A percentile compares a stretch with the other conserved stretches of the same genome.
Evolutionary conservation across 2,329 filamentous ascomycete species (phyloP).

Genomic region (Aureobasidium sp.): DNA sequence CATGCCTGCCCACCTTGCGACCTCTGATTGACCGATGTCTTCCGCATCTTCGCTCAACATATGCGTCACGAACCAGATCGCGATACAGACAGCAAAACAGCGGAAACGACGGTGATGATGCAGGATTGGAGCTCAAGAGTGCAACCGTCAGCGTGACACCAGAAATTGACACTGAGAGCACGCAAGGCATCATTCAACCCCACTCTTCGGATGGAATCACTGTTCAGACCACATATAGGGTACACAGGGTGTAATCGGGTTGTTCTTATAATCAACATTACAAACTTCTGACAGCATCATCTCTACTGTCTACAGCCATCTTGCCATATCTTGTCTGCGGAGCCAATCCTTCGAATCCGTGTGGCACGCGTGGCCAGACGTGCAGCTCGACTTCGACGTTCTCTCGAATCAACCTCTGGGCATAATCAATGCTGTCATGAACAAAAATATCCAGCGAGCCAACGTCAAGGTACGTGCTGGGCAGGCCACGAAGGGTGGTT

Average conservation of each 20-base stretch:
- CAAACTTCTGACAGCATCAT: slow-evolving; percentile 7
- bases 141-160: background rate
- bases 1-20: background rate
- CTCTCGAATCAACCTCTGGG: slow-evolving; percentile 33
- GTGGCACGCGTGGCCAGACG: slow-evolving; percentile 38
- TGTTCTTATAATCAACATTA: background rate
- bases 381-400: slow-evolving; percentile 40
- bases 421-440: slow-evolving; percentile 37
- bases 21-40: background rate
- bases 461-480: slow-evolving; percentile 40
- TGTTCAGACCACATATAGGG: background rate
- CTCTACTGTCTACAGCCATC: slow-evolving; percentile 3
- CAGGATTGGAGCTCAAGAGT: background rate
- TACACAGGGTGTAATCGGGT: background rate
- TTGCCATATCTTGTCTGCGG: slow-evolving; percentile 17
- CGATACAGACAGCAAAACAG: background rate
- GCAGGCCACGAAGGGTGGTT: slow-evolving; percentile 30
- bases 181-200: background rate
- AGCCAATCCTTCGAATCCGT: slow-evolving; percentile 33
- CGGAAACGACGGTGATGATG: background rate
- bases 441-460: slow-evolving; percentile 41
- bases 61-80: background rate
- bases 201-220: background rate
- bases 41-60: background rate
- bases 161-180: background rate